A percentile compares a stretch with the other conserved stretches of the same genome.
Conservation (phyloP, 106 monocot species). For the Alisma plantagoaquatica region DNA sequence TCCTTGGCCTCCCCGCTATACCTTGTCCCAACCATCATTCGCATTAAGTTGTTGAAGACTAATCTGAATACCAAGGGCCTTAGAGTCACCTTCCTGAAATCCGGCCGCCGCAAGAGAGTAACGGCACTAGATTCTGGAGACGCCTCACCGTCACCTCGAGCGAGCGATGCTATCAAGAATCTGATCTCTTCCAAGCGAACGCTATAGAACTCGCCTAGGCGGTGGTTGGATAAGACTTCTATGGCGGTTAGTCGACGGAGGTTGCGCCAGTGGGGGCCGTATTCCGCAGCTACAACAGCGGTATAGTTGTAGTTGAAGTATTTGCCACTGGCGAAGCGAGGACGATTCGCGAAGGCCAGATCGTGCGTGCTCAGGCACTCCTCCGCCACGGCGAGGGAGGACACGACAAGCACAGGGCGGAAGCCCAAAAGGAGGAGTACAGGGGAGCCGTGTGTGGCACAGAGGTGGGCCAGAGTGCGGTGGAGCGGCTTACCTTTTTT, state of each 20-base stretch:
- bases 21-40: conserved; percentile 16
- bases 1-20: background rate
- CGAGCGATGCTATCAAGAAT: conserved; percentile 2
- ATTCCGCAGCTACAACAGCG: background rate
- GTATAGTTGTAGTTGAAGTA: conserved; percentile 6
- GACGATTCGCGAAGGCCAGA: conserved; percentile 17
- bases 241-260: conserved; percentile 12
- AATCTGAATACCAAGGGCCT: conserved; percentile 12
- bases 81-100: conserved; percentile 9
- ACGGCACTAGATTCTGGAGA: too few species aligned
- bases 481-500: conserved; percentile 20
- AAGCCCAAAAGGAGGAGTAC: conserved; percentile 28
- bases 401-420: conserved; percentile 19
- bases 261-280: conserved; percentile 15
- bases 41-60: conserved; percentile 11
- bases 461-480: conserved; percentile 12
- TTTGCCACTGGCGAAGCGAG: background rate
- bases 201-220: conserved; percentile 3
- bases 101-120: background rate
- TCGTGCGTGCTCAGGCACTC: conserved; percentile 16
- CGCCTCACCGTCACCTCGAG: background rate
- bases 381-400: conserved; percentile 12
- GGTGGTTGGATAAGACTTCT: conserved; percentile 1
- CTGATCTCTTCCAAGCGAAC: conserved; percentile 11
- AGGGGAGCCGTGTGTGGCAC: conserved; percentile 17